Conservation (phyloP, 2,329 filamentous ascomycete genomes). For the Fusarium sp. region DNA sequence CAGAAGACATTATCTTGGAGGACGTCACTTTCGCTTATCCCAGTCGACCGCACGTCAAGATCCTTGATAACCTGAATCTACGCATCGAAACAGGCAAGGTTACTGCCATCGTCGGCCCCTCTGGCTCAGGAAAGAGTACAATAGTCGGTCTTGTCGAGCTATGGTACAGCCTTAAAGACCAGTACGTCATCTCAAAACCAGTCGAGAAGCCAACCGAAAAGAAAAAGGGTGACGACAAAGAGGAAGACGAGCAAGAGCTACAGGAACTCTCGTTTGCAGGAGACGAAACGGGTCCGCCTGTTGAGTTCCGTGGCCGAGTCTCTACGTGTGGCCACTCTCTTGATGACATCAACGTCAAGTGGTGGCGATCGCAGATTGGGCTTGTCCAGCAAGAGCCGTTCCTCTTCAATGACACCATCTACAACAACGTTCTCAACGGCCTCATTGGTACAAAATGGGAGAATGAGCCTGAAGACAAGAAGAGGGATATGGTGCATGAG, state of each 20-base stretch:
- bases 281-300: slow-evolving; percentile 51
- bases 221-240: neutral
- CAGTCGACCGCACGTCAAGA: slow-evolving; percentile 68
- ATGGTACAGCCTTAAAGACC: slow-evolving; percentile 72
- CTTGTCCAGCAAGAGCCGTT: slow-evolving; percentile 75
- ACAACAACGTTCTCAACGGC: slow-evolving; percentile 68
- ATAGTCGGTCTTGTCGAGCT: slow-evolving; percentile 75
- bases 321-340: slow-evolving; percentile 63
- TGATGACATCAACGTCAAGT: slow-evolving; percentile 68
- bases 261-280: slow-evolving; percentile 17
- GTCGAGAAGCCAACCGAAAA: slow-evolving; percentile 55
- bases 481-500: slow-evolving; percentile 66
- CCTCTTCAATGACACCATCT: slow-evolving; percentile 72
- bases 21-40: slow-evolving; percentile 78
- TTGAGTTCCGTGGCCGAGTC: slow-evolving; percentile 60
- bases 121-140: slow-evolving; percentile 78
- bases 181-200: slow-evolving; percentile 59
- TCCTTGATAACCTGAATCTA: slow-evolving; percentile 68
- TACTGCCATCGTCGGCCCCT: slow-evolving; percentile 78
- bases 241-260: neutral
- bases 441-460: slow-evolving; percentile 63
- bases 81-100: slow-evolving; percentile 71
- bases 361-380: slow-evolving; percentile 68
- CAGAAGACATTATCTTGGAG: slow-evolving; percentile 57
- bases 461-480: slow-evolving; percentile 60